Evolutionary conservation across 1,284 basidiomycete species (phyloP).

Genomic region (Serendipita sp.): DNA sequence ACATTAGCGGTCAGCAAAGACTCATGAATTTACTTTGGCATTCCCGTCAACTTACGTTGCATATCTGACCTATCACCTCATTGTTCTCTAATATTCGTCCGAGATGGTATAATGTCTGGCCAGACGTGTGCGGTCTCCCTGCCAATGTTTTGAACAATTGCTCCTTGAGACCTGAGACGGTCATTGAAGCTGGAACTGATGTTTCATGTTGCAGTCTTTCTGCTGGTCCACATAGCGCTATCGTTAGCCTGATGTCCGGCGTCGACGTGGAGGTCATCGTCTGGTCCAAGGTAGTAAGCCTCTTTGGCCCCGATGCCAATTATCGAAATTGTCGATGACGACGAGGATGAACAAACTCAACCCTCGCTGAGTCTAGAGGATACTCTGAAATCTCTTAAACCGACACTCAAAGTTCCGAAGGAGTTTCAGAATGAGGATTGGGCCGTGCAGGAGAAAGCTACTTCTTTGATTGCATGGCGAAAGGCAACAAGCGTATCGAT

Average conservation of each 20-base stretch:
- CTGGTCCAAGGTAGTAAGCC: not conserved
- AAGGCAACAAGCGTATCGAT: not conserved
- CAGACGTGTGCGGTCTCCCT: not conserved
- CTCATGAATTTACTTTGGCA: not conserved
- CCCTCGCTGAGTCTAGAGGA: not conserved
- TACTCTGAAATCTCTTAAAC: not conserved
- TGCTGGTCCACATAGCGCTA: not conserved
- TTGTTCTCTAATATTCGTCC: not conserved
- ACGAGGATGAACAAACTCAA: not conserved
- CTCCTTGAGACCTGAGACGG: conserved; percentile 1
- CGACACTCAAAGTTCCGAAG: not conserved
- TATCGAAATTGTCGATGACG: not conserved
- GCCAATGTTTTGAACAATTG: not conserved
- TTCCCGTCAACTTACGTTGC: not conserved
- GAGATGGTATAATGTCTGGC: not conserved
- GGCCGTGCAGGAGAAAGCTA: not conserved
- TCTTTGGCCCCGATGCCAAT: not conserved
- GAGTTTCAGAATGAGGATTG: not conserved
- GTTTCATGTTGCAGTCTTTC: not conserved
- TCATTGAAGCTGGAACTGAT: not conserved
- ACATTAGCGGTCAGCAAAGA: not conserved
- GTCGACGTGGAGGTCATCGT: not conserved
- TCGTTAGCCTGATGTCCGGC: not conserved
- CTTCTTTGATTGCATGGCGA: not conserved
- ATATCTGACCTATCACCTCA: not conserved